Conservation (phyloP, 371 early-diverging fungal species). For the Mortierella sp. region DNA sequence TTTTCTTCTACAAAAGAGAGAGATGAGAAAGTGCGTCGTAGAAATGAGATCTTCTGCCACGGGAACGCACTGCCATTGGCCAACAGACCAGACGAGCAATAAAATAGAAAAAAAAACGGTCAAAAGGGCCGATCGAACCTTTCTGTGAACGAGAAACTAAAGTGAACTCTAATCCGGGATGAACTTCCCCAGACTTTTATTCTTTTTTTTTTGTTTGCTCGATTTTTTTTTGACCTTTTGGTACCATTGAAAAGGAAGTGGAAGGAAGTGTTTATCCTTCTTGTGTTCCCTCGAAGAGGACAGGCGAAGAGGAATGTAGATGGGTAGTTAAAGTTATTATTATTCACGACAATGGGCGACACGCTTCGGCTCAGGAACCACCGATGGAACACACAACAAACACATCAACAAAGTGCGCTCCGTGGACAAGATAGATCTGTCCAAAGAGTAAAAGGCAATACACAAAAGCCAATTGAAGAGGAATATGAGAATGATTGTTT, state of each 20-base stretch:
- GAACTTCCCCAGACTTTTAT: slow-evolving; percentile 22
- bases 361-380: not conserved
- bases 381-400: not conserved
- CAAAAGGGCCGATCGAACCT: slow-evolving; percentile 4
- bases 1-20: not conserved
- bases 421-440: not conserved
- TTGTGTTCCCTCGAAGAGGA: not conserved
- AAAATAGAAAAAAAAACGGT: not conserved
- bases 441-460: not conserved
- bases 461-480: no score
- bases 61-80: slow-evolving; percentile 8
- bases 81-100: no score
- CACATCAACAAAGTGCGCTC: not conserved
- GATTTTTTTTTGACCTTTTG: not conserved
- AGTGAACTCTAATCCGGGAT: not conserved
- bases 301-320: not conserved
- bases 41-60: slow-evolving; percentile 23
- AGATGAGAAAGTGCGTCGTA: not conserved
- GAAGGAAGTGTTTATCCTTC: not conserved
- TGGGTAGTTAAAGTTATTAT: not conserved
- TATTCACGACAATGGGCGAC: not conserved
- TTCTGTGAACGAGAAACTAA: not conserved
- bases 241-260: not conserved
- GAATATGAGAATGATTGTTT: not conserved
- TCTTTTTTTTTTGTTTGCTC: slow-evolving; percentile 10